Percentiles rank a stretch among this genome's conserved stretches.
phyloP scores from a whole-genome alignment of 768 basidiomycete species.

The Collybia nuda region DNA sequence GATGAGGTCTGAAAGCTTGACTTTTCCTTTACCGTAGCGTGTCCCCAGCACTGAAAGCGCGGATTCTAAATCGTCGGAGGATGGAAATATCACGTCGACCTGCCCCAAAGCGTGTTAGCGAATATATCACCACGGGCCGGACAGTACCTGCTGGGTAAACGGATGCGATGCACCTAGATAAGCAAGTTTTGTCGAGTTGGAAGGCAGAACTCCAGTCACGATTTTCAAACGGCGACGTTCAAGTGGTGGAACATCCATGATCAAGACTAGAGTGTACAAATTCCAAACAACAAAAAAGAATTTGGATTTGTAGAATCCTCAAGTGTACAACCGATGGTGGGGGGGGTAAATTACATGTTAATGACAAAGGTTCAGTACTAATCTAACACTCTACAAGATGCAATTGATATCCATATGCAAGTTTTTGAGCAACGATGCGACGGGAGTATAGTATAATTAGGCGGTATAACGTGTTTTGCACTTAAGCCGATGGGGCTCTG shows the following conservation, averaged over 20 bases:
- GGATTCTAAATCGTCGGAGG: slow-evolving; percentile 34
- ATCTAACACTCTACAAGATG: slow-evolving; percentile 13
- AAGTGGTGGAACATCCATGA: slow-evolving; percentile 8
- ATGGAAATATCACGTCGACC: slow-evolving; percentile 66
- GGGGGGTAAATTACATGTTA: slow-evolving; percentile 8
- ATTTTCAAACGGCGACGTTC: slow-evolving; percentile 21
- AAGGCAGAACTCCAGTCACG: slow-evolving; percentile 12
- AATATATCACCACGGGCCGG: not conserved
- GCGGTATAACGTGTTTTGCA: slow-evolving; percentile 10
- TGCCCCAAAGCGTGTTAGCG: slow-evolving; percentile 20
- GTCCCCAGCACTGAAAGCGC: slow-evolving; percentile 40
- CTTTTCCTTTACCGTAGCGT: slow-evolving; percentile 42
- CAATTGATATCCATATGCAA: slow-evolving; percentile 1
- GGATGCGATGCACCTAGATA: slow-evolving; percentile 42
- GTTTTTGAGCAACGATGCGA: not conserved
- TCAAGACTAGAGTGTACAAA: not conserved
- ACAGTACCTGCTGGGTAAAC: slow-evolving; percentile 49
- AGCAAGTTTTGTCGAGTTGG: slow-evolving; percentile 23
- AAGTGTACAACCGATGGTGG: slow-evolving; percentile 9
- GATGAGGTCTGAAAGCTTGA: slow-evolving; percentile 42
- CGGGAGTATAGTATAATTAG: slow-evolving; percentile 10
- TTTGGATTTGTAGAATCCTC: slow-evolving; percentile 1
- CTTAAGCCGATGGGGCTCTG: slow-evolving; percentile 40
- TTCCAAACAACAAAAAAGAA: not conserved
- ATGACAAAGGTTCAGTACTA: slow-evolving; percentile 4